phyloP scores from a whole-genome alignment of 75 land plant species.

The Cryptomeria japonica region DNA sequence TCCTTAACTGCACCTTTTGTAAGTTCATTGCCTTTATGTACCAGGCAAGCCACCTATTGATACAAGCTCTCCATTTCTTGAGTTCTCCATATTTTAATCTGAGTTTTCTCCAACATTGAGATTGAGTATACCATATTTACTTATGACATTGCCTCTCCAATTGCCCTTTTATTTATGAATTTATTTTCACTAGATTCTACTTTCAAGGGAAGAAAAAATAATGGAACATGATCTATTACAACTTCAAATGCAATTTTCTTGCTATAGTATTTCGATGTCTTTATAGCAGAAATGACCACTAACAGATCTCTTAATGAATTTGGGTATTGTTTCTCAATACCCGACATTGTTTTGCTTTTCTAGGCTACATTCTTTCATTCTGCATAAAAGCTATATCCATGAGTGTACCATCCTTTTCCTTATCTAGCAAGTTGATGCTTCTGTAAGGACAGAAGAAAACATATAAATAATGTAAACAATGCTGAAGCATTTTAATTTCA shows the following conservation, averaged over 20 bases:
- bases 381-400: neutral
- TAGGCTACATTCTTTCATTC: neutral
- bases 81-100: neutral
- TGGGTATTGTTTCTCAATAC: neutral
- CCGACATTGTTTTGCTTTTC: neutral
- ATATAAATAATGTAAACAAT: neutral
- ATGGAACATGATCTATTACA: neutral
- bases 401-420: neutral
- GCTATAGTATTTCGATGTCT: neutral
- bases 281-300: neutral
- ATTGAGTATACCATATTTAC: neutral
- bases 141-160: neutral
- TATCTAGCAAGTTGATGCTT: neutral
- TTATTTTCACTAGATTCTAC: neutral
- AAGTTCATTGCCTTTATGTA: neutral
- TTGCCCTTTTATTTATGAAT: neutral
- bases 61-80: neutral
- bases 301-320: neutral
- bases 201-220: neutral
- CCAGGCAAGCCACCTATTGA: neutral
- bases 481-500: slow-evolving; percentile 3
- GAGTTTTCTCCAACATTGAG: neutral
- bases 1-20: neutral
- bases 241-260: neutral
- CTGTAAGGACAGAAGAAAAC: neutral